A percentile compares a stretch with the other conserved stretches of the same genome.
phyloP scores from a whole-genome alignment of 2,329 filamentous ascomycete genomes.

The Purpureocillium takamizusanense region DNA sequence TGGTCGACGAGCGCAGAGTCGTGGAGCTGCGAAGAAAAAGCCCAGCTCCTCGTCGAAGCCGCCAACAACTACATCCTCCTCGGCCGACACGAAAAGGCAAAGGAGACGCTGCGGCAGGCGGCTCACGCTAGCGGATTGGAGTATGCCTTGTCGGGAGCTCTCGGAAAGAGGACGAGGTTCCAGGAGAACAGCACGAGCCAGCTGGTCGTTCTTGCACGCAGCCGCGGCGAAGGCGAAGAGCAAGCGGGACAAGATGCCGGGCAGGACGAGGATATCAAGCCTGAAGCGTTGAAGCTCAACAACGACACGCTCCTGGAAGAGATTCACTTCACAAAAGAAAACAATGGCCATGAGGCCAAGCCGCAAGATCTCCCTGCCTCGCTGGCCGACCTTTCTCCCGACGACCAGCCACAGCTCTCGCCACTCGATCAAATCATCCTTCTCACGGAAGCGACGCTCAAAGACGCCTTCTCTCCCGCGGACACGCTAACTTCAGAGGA shows the following conservation, averaged over 20 bases:
- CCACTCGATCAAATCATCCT: conserved; percentile 86
- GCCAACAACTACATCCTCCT: conserved; percentile 78
- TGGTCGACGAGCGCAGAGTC: conserved; percentile 23
- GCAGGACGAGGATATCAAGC: conserved; percentile 30
- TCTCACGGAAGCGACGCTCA: conserved; percentile 78
- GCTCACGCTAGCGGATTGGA: conserved; percentile 59
- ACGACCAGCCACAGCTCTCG: conserved; percentile 71
- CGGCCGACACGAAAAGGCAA: conserved; percentile 68
- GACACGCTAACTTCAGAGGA: conserved; percentile 89
- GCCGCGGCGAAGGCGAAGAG: conserved; percentile 33
- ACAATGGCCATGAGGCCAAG: conserved; percentile 26
- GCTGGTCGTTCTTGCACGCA: conserved; percentile 82
- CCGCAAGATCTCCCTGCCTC: conserved; percentile 43
- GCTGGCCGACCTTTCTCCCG: conserved; percentile 60
- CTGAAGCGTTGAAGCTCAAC: conserved; percentile 69
- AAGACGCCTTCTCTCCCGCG: conserved; percentile 74
- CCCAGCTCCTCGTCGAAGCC: conserved; percentile 71
- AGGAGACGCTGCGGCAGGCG: conserved; percentile 60
- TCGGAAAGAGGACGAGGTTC: conserved; percentile 78
- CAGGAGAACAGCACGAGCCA: conserved; percentile 78
- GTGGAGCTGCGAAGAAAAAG: conserved; percentile 41
- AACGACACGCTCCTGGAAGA: conserved; percentile 88
- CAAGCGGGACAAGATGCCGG: conserved; percentile 11
- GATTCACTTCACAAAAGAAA: conserved; percentile 64
- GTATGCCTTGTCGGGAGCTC: conserved; percentile 74